Evolutionary conservation across 2,329 filamentous ascomycete species (phyloP).

Genomic region (Xylaria polymorpha): DNA sequence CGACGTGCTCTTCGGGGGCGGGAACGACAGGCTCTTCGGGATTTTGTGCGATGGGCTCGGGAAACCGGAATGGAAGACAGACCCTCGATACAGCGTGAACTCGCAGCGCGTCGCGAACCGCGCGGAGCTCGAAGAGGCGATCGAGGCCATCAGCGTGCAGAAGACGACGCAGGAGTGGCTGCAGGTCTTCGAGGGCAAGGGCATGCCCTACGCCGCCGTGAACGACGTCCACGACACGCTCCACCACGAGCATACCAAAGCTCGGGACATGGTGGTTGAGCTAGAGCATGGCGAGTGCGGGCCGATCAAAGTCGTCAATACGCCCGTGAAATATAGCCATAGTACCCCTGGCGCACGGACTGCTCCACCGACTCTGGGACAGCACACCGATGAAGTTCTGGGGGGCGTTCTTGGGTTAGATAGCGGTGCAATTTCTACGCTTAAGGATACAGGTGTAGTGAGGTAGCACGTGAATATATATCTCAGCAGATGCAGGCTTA

Average conservation of each 20-base stretch:
- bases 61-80: constrained; percentile 68
- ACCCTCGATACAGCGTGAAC: constrained; percentile 71
- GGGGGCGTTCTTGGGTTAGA: constrained; percentile 70
- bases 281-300: constrained; percentile 87
- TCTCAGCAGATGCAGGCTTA: too few species aligned
- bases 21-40: constrained; percentile 77
- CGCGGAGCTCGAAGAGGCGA: constrained; percentile 78
- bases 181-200: constrained; percentile 84
- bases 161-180: constrained; percentile 92
- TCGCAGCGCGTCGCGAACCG: constrained; percentile 75
- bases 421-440: constrained; percentile 66
- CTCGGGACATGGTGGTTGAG: constrained; percentile 89
- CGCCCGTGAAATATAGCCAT: constrained; percentile 92
- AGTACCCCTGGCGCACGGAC: constrained; percentile 79
- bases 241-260: constrained; percentile 84
- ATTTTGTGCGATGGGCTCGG: constrained; percentile 71
- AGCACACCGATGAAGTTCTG: constrained; percentile 86
- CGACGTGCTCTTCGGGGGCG: constrained; percentile 76
- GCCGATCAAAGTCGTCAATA: constrained; percentile 89
- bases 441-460: constrained; percentile 76
- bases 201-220: constrained; percentile 93
- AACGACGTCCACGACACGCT: constrained; percentile 91
- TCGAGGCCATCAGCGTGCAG: constrained; percentile 78
- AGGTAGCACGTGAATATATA: constrained; percentile 48
- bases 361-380: constrained; percentile 84